Percentiles rank a stretch among this genome's conserved stretches.
These are phyloP conservation scores for Sordariomycetes sp. DNA, from an alignment of 2,329 filamentous ascomycete genomes.

Conservation along the genomic window DNA sequence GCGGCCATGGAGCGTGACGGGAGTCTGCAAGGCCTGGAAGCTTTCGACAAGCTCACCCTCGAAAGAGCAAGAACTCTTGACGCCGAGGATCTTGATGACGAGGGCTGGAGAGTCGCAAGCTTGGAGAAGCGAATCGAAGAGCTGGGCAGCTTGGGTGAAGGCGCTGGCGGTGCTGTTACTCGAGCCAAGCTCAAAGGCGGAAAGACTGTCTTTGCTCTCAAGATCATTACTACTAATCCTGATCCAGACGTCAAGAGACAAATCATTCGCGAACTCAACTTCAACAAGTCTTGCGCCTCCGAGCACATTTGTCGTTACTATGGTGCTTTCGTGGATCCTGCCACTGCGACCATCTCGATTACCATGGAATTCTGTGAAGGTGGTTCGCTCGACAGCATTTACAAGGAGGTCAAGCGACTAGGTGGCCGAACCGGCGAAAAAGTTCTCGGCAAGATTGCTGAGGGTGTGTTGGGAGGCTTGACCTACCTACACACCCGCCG, in stretches of 20 bases:
- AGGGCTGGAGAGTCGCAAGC: slow-evolving; percentile 90
- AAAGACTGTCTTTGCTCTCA: slow-evolving; percentile 91
- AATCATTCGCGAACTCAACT: slow-evolving; percentile 89
- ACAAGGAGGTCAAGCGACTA: slow-evolving; percentile 92
- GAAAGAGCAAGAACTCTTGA: slow-evolving; percentile 79
- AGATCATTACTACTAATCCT: slow-evolving; percentile 97
- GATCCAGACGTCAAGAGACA: slow-evolving; percentile 98
- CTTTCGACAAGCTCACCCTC: slow-evolving; percentile 70
- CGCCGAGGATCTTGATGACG: slow-evolving; percentile 90
- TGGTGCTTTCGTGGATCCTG: slow-evolving; percentile 90
- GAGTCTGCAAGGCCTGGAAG: slow-evolving; percentile 68
- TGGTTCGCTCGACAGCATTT: slow-evolving; percentile 91
- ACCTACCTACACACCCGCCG: slow-evolving; percentile 93
- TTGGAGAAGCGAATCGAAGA: slow-evolving; percentile 82
- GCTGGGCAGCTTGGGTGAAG: slow-evolving; percentile 83
- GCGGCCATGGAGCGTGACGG: slow-evolving; percentile 73
- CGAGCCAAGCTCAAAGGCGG: slow-evolving; percentile 81
- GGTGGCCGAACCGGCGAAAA: slow-evolving; percentile 94
- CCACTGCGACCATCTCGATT: slow-evolving; percentile 95
- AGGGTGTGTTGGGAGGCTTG: slow-evolving; percentile 85
- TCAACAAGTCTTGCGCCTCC: slow-evolving; percentile 95
- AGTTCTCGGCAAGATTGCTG: slow-evolving; percentile 91
- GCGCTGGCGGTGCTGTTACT: slow-evolving; percentile 91
- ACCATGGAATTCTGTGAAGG: slow-evolving; percentile 99
- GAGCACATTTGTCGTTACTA: slow-evolving; percentile 97